A percentile compares a stretch with the other conserved stretches of the same genome.
These are phyloP conservation scores for Trichoderma oligosporum DNA, from an alignment of 2,329 filamentous ascomycete species.

Conservation along the genomic window DNA sequence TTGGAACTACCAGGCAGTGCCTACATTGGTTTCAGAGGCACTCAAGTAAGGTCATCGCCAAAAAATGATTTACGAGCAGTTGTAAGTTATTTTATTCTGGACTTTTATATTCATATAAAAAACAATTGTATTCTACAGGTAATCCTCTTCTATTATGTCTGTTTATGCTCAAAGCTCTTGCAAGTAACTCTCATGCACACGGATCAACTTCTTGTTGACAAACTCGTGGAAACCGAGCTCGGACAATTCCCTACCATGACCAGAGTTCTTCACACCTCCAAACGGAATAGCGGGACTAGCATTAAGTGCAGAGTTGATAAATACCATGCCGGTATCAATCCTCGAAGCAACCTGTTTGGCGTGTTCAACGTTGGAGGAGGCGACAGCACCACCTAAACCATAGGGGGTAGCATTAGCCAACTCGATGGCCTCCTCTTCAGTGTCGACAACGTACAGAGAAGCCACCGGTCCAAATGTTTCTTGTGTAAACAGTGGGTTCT, in stretches of 20 bases:
- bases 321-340: slow-evolving; percentile 52
- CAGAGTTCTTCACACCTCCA: slow-evolving; percentile 24
- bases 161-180: not conserved
- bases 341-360: slow-evolving; percentile 42
- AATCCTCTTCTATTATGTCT: not conserved
- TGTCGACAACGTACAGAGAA: slow-evolving; percentile 27
- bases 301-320: slow-evolving; percentile 32
- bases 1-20: too few relatives aligned
- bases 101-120: too few relatives aligned
- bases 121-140: too few relatives aligned
- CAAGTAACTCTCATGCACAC: slow-evolving; percentile 5
- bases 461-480: slow-evolving; percentile 32
- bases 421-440: slow-evolving; percentile 26
- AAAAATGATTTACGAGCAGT: too few relatives aligned
- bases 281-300: slow-evolving; percentile 29
- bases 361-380: slow-evolving; percentile 48
- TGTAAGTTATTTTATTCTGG: too few relatives aligned
- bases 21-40: too few relatives aligned
- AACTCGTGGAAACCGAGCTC: slow-evolving; percentile 7
- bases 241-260: not conserved
- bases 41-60: too few relatives aligned
- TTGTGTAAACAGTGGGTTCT: slow-evolving; percentile 27
- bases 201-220: slow-evolving; percentile 12
- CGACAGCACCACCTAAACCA: slow-evolving; percentile 52
- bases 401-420: slow-evolving; percentile 45